These are phyloP conservation scores for Saccharomycopsis crataegensis DNA, from an alignment of 1,139 yeast species.

Conservation along the genomic window DNA sequence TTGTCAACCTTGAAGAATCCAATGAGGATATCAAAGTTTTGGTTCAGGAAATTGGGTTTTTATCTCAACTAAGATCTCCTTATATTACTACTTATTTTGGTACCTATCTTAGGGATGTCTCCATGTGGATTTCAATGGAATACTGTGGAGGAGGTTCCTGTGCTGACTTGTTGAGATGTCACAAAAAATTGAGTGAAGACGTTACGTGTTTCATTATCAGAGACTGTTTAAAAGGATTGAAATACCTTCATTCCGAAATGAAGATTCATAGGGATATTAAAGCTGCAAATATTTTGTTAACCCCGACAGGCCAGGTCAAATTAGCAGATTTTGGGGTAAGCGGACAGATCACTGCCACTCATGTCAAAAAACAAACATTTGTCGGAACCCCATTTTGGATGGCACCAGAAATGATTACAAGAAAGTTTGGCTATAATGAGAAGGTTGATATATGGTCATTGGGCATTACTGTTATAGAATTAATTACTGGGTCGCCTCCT, in stretches of 20 bases:
- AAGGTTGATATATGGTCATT: slow-evolving; percentile 87
- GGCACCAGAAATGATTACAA: slow-evolving; percentile 78
- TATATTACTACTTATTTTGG: slow-evolving; percentile 59
- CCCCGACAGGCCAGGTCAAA: slow-evolving; percentile 55
- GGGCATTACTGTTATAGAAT: slow-evolving; percentile 75
- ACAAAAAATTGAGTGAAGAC: slow-evolving; percentile 47
- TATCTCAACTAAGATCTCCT: slow-evolving; percentile 57
- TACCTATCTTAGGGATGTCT: slow-evolving; percentile 53
- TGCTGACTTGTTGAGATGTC: slow-evolving; percentile 56
- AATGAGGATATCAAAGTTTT: slow-evolving; percentile 64
- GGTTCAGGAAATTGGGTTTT: slow-evolving; percentile 67
- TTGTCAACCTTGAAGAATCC: slow-evolving; percentile 65
- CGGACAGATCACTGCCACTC: slow-evolving; percentile 63
- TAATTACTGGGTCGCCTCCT: slow-evolving; percentile 70
- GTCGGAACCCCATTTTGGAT: slow-evolving; percentile 93
- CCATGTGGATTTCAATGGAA: slow-evolving; percentile 88
- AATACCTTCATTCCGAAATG: slow-evolving; percentile 62
- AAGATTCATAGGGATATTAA: slow-evolving; percentile 83
- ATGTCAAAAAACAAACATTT: slow-evolving; percentile 57
- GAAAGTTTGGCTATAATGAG: slow-evolving; percentile 56
- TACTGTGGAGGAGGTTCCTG: slow-evolving; percentile 91
- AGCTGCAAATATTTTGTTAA: slow-evolving; percentile 71
- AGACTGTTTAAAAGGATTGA: slow-evolving; percentile 56
- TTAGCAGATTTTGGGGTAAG: slow-evolving; percentile 86
- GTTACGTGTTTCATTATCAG: slow-evolving; percentile 51